Evolutionary conservation across 31 red algal genomes (phyloP).

Genomic region (Asparagopsis taxiformis): DNA sequence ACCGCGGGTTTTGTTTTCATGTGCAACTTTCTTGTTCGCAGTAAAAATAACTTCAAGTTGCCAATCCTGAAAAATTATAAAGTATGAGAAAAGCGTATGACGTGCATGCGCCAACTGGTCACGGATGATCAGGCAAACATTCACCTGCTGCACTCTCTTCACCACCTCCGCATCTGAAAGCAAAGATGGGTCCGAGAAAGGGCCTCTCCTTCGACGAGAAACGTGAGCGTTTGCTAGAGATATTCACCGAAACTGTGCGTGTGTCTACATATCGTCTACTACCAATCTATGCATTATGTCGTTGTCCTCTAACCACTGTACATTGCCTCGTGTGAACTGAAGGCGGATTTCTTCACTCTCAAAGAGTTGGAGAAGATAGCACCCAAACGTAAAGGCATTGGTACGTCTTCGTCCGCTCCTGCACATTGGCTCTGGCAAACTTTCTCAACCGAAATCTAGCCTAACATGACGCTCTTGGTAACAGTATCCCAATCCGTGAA

Average conservation of each 20-base stretch:
- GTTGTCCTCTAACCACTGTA: not conserved
- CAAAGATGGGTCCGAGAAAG: slow-evolving; percentile 64
- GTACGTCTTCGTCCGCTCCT: slow-evolving; percentile 22
- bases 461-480: no score
- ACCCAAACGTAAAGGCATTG: slow-evolving; percentile 87
- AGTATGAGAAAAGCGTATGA: no score
- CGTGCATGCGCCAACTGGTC: no score
- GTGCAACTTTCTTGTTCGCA: no score
- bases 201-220: slow-evolving; percentile 95
- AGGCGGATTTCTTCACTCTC: slow-evolving; percentile 83
- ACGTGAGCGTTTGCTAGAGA: slow-evolving; percentile 64
- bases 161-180: no score
- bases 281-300: not conserved
- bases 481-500: slow-evolving; percentile 88
- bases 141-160: no score
- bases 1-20: no score
- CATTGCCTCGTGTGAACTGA: not conserved
- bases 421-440: no score
- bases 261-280: not conserved
- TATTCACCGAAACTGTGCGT: slow-evolving; percentile 64
- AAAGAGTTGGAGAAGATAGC: slow-evolving; percentile 97
- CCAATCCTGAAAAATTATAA: no score
- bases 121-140: no score
- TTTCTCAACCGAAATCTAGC: no score
- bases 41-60: no score